Base-by-base conservation (phyloP, 2,329 filamentous ascomycete genomes). In the Ophiocordyceps robertsii region DNA sequence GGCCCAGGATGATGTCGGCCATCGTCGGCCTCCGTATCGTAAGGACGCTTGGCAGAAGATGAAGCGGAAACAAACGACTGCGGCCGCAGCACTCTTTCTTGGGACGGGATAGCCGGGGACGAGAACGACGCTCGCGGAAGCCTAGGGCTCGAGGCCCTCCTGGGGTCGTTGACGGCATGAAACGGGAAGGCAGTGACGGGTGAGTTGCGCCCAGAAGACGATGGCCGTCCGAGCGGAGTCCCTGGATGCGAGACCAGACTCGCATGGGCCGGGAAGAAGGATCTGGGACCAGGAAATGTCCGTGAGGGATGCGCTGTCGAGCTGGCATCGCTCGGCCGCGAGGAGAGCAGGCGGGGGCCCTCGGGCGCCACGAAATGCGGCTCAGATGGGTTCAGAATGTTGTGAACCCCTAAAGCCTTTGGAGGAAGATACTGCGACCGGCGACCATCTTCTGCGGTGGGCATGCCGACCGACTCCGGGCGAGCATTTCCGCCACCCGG, bases 301-400 rank as follows among this genome's bases (percentile, higher is more conserved):
- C 30, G 46, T 4, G 51, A 45, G 24, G 49, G 44, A 21, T 49
- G 51, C 45, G 53, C 47, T 21, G 45, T 37, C 9, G 47, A 37
- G 8, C 50, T 43, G 33, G 43, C 42, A 29, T 52, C 51, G 21
- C 39, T 24, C 6, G 12, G 13, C 29, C 42, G 32, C 11, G 39
- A 39, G 2, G 47, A 42, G n/a, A 44, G 35, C 29, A 44, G 46
- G 16, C 44, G 43, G 24, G 42, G 49, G 27, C 43, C 47, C 30
- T 52, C 51, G 11, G 50, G 40, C 10, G 42, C 45, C 32, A 49
- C 44, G 24, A 48, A 38, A 9, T 49, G 55, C 29, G 55, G 47
- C 30, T 61, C 61, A 9, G 61, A 43, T 30, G 63, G 60, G 45
- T 66, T 65, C 44, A 66, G 51, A 9, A 66, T 59, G 24, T 57